A percentile compares a stretch with the other conserved stretches of the same genome.
Conservation (phyloP, 1,284 basidiomycete species). For the Ustilago bromivora region DNA sequence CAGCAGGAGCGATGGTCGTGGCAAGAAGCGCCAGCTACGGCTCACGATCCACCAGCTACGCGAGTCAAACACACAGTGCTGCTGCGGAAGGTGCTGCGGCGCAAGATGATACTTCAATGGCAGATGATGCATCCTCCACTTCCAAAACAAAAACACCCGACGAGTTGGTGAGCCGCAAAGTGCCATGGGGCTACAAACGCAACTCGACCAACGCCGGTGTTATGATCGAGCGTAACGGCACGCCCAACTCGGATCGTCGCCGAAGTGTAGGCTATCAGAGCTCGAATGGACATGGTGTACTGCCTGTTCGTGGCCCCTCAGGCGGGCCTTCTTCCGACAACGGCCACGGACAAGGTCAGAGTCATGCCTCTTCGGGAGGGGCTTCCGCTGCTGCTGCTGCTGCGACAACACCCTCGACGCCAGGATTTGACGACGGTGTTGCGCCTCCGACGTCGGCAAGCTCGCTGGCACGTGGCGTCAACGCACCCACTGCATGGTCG, state of each 20-base stretch:
- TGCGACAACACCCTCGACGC: conserved; percentile 9
- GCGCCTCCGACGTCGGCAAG: conserved; percentile 8
- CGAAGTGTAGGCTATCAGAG: conserved; percentile 42
- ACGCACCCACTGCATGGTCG: conserved; percentile 37
- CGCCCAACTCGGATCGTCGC: conserved; percentile 42
- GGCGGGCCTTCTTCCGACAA: conserved; percentile 17
- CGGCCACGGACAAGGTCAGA: conserved; percentile 10
- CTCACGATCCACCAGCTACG: conserved; percentile 35
- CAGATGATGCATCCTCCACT: conserved; percentile 31
- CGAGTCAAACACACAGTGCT: conserved; percentile 30
- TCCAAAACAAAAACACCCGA: conserved; percentile 29
- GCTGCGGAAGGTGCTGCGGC: conserved; percentile 10
- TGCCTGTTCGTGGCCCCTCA: conserved; percentile 15
- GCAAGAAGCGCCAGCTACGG: conserved; percentile 27
- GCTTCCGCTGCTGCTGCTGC: not conserved
- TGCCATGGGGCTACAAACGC: conserved; percentile 60
- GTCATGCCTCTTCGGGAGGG: conserved; percentile 2
- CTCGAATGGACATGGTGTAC: conserved; percentile 34
- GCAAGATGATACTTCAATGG: conserved; percentile 12
- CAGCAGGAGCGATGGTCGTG: conserved; percentile 12
- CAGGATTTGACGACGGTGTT: conserved; percentile 8
- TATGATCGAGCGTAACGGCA: conserved; percentile 32
- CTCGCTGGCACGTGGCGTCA: conserved; percentile 13
- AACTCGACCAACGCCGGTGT: conserved; percentile 31
- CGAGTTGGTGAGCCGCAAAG: conserved; percentile 57